Conservation (phyloP, 345 rosid genomes). For the Eucalyptus sideroxylon region DNA sequence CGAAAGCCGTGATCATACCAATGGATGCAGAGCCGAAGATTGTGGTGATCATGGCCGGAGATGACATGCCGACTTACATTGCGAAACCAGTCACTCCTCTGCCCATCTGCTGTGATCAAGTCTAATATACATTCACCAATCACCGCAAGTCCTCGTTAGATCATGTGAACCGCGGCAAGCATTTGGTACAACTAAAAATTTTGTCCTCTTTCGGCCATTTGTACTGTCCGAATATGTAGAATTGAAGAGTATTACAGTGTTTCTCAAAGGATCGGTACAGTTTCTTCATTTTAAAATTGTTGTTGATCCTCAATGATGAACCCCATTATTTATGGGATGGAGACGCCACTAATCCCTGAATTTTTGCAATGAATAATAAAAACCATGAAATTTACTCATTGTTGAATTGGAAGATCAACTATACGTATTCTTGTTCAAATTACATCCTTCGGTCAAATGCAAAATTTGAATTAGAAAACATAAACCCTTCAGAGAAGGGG, state of each 20-base stretch:
- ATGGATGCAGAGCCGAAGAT: constrained; percentile 1
- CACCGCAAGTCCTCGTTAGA: background rate
- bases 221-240: background rate
- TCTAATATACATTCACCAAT: background rate
- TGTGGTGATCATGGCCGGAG: constrained; percentile 36
- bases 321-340: background rate
- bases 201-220: background rate
- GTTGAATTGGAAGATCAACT: background rate
- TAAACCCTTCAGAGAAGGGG: background rate
- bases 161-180: background rate
- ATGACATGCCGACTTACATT: constrained; percentile 9
- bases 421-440: background rate
- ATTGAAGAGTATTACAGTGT: background rate
- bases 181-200: background rate
- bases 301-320: background rate
- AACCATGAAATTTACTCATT: background rate
- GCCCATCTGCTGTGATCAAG: background rate
- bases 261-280: background rate
- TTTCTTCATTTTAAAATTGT: background rate
- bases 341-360: background rate
- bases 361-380: background rate
- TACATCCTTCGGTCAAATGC: background rate
- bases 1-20: background rate
- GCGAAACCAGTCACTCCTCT: constrained; percentile 8
- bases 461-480: background rate